Evolutionary conservation across 257 asterid species (phyloP).

Genomic region (Nicotiana noctiflora): DNA sequence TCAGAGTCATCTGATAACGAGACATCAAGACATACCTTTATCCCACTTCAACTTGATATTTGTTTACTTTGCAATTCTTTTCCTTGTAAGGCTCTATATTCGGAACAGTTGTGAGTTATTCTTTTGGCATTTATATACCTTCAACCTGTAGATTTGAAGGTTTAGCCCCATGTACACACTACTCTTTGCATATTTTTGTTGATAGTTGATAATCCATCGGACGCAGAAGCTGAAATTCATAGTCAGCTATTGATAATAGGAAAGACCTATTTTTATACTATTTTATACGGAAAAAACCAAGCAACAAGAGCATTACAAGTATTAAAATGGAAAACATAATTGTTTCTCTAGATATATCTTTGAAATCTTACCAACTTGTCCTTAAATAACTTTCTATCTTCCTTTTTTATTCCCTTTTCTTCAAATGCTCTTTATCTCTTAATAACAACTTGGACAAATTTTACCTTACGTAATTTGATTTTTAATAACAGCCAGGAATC

Average conservation of each 20-base stretch:
- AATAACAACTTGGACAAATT: too few species aligned
- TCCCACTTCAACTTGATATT: too few species aligned
- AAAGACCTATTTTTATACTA: not conserved
- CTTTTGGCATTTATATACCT: not conserved
- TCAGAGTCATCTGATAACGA: too few species aligned
- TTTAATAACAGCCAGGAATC: too few species aligned
- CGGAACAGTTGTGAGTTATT: too few species aligned
- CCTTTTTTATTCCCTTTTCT: not conserved
- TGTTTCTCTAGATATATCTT: not conserved
- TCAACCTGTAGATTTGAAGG: not conserved
- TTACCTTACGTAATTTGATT: too few species aligned
- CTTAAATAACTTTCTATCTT: not conserved
- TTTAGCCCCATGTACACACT: not conserved
- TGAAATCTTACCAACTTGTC: not conserved
- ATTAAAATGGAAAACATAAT: not conserved
- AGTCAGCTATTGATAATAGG: not conserved
- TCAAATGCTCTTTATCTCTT: not conserved
- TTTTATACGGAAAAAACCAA: not conserved
- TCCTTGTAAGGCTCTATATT: not conserved
- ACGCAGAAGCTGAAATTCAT: not conserved
- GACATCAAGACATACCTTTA: too few species aligned
- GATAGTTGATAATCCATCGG: not conserved
- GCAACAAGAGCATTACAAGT: not conserved
- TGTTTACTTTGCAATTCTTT: too few species aligned
- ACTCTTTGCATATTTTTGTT: not conserved